Conservation (phyloP, 2,329 filamentous ascomycete genomes). For the Penicillium fuscoglaucum region DNA sequence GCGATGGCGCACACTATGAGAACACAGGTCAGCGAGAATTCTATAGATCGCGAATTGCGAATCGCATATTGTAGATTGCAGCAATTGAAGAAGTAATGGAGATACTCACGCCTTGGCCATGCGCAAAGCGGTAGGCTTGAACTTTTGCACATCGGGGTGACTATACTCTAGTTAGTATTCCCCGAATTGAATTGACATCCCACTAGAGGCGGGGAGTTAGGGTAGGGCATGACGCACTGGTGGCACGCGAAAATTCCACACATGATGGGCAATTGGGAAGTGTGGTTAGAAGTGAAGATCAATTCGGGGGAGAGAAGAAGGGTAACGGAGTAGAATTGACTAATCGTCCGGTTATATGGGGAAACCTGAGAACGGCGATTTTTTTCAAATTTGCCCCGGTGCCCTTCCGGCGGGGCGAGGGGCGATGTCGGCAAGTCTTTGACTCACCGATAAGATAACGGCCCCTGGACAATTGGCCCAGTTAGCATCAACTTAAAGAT, state of each 20-base stretch:
- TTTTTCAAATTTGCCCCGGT: slow-evolving; percentile 16
- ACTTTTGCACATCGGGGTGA: slow-evolving; percentile 91
- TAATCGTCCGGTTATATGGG: slow-evolving; percentile 22
- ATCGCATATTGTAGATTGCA: not conserved
- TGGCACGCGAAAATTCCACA: slow-evolving; percentile 98
- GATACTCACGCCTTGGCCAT: slow-evolving; percentile 85
- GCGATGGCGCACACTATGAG: slow-evolving; percentile 79
- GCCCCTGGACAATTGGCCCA: slow-evolving; percentile 49
- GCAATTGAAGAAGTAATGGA: not conserved
- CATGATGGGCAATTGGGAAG: slow-evolving; percentile 60
- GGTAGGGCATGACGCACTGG: slow-evolving; percentile 58
- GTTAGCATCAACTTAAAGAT: not conserved
- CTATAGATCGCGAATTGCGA: not conserved
- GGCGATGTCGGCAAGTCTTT: slow-evolving; percentile 28
- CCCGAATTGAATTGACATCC: slow-evolving; percentile 4
- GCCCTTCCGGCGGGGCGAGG: slow-evolving; percentile 17
- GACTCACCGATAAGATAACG: slow-evolving; percentile 34
- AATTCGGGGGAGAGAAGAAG: slow-evolving; percentile 15
- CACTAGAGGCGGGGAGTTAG: slow-evolving; percentile 3
- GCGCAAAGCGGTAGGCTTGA: slow-evolving; percentile 91
- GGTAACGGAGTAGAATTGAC: slow-evolving; percentile 18
- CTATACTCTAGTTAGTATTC: slow-evolving; percentile 39
- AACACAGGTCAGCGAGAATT: slow-evolving; percentile 36
- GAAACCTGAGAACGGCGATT: slow-evolving; percentile 17
- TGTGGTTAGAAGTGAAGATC: slow-evolving; percentile 7